Evolutionary conservation across 2,329 filamentous ascomycete species (phyloP).

Genomic region (Gyromitra esculenta): DNA sequence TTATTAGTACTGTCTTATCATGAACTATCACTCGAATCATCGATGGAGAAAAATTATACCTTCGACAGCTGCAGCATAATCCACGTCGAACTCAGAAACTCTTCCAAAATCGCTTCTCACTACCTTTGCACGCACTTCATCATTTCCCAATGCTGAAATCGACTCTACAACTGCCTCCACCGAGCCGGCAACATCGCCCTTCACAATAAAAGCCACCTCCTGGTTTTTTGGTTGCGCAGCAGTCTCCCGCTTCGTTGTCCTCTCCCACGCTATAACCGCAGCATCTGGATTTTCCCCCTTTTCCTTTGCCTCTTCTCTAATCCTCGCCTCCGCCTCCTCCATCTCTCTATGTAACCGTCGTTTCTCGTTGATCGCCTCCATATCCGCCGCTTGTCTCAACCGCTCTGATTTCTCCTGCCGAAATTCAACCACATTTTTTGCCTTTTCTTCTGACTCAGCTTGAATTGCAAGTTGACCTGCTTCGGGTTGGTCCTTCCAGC

Average conservation of each 20-base stretch:
- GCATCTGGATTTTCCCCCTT: slow-evolving; percentile 54
- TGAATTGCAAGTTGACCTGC: slow-evolving; percentile 90
- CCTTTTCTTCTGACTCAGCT: slow-evolving; percentile 73
- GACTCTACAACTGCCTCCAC: slow-evolving; percentile 87
- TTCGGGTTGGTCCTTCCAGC: slow-evolving; percentile 87
- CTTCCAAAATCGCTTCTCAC: slow-evolving; percentile 80
- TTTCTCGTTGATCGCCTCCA: slow-evolving; percentile 78
- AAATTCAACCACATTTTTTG: slow-evolving; percentile 79
- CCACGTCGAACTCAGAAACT: slow-evolving; percentile 85
- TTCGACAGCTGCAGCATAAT: slow-evolving; percentile 80
- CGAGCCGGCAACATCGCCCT: slow-evolving; percentile 91
- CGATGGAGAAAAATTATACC: slow-evolving; percentile 62
- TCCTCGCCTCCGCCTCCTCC: slow-evolving; percentile 64
- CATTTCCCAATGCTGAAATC: slow-evolving; percentile 80
- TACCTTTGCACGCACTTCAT: slow-evolving; percentile 80
- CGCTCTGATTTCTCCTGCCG: slow-evolving; percentile 77
- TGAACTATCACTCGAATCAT: slow-evolving; percentile 4
- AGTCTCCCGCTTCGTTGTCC: slow-evolving; percentile 59
- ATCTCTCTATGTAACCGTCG: slow-evolving; percentile 71
- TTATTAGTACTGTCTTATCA: slow-evolving; percentile 23
- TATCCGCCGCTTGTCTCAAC: slow-evolving; percentile 72
- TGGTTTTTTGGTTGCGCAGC: slow-evolving; percentile 62
- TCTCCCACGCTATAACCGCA: slow-evolving; percentile 45
- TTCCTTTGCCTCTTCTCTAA: slow-evolving; percentile 62
- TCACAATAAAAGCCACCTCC: slow-evolving; percentile 79